Base-by-base conservation (phyloP, 106 monocot species). In the Dioscorea dumetorum region DNA sequence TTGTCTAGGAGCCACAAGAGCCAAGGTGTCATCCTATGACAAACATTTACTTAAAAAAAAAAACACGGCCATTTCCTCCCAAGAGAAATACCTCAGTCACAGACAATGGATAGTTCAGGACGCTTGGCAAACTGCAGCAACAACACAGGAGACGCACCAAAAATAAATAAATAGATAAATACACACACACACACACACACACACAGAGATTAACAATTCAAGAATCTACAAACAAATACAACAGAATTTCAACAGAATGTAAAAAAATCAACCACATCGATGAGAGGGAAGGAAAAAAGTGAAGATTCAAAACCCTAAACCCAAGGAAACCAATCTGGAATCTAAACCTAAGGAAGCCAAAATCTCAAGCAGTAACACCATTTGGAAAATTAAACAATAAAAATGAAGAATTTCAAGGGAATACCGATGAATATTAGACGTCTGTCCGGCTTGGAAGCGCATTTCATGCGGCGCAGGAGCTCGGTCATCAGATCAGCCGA, bases 401-500 rank as follows among this genome's bases (percentile, higher is more conserved):
- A 21, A 49, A 12, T 41, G 18, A 8, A 8, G 0, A n/a, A 21
- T 2, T 16, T 8, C 4, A 54, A 16, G 3, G 54, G 5, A 14
- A 54, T 75, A 94, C 94, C 94, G 49, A 94, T 73, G 82, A 94
- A 80, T 67, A 99, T 92, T 78, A 99, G 82, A 72, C 92, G 91
- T 80, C 88, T 97, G 67, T 97, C 97, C 16, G 97, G 91, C 67
- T 97, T 97, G 54, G 88, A 80, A 12, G 84, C 63, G 84, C 97
- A 99, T 70, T 90, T 89, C 89, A 99, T 87, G 15, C 97, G 79
- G 57, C 82, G 92, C 68, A 99, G 92, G 50, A 99, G 81, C 84
- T 99, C 97, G 70, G 92, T 73, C 97, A 90, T 92, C 63, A 99
- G 89, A 68, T 87, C 79, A 78, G 77, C 14, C 51, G 92, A 79